Percentiles rank a stretch among this genome's conserved stretches.
Evolutionary conservation across 306 rosid genomes (phyloP).

Genomic region (Urtica urens): DNA sequence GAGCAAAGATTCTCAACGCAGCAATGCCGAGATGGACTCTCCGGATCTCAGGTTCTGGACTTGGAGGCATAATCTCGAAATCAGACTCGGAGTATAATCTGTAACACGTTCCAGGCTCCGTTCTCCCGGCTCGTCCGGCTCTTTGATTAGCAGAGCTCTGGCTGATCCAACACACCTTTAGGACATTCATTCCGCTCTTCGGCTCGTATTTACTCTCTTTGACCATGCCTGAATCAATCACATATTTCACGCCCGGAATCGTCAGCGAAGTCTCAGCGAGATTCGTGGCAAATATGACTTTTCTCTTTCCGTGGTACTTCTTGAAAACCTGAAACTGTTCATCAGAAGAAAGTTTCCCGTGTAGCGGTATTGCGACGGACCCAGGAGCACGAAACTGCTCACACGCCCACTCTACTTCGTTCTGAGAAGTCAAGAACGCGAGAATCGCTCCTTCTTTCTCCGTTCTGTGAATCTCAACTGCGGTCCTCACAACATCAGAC

Average conservation of each 20-base stretch:
- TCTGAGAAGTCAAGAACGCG: conserved; percentile 90
- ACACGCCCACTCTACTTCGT: conserved; percentile 93
- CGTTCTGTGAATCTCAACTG: conserved; percentile 50
- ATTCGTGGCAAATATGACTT: conserved; percentile 85
- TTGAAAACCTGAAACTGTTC: conserved; percentile 70
- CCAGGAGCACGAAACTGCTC: conserved; percentile 49
- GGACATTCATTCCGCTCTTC: conserved; percentile 80
- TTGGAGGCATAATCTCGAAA: conserved; percentile 48
- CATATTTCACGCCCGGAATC: conserved; percentile 92
- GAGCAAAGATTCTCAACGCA: conserved; percentile 75
- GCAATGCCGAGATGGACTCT: conserved; percentile 98
- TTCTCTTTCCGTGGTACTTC: conserved; percentile 55
- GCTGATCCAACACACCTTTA: conserved; percentile 73
- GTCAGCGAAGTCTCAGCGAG: conserved; percentile 93
- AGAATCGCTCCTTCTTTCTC: conserved; percentile 78
- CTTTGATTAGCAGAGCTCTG: conserved; percentile 91
- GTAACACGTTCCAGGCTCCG: conserved; percentile 82
- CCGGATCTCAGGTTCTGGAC: conserved; percentile 93
- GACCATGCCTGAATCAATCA: conserved; percentile 72
- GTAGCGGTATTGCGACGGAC: conserved; percentile 65
- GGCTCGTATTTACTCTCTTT: conserved; percentile 86
- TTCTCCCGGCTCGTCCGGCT: conserved; percentile 97
- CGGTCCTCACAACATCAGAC: conserved; percentile 53
- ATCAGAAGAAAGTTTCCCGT: conserved; percentile 72
- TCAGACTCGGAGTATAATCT: conserved; percentile 73